These are phyloP conservation scores for Magnolia changhungtana DNA, from an alignment of 164 flowering plant species.

Conservation along the genomic window DNA sequence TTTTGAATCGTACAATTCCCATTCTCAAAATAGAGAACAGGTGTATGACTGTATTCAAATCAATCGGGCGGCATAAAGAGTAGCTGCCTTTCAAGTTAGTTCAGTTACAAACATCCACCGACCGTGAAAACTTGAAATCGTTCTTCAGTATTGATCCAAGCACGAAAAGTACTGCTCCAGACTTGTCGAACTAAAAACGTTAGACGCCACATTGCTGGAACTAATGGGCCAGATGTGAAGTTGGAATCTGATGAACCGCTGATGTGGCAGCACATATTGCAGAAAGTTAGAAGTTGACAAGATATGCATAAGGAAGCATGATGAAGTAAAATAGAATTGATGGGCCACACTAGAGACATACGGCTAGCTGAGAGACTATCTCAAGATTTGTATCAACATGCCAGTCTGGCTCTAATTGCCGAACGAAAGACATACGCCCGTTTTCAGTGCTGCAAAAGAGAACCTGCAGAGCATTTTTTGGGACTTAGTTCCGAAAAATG, in stretches of 20 bases:
- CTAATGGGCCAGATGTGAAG: constrained; percentile 20
- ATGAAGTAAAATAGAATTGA: neutral
- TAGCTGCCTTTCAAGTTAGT: neutral
- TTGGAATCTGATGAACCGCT: constrained; percentile 31
- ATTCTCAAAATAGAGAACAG: neutral
- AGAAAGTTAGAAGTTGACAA: neutral
- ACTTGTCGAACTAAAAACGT: constrained; percentile 20
- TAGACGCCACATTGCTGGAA: constrained; percentile 13
- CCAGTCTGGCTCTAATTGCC: constrained; percentile 38
- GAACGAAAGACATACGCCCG: constrained; percentile 31
- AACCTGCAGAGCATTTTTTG: constrained; percentile 17
- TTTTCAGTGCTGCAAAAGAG: constrained; percentile 32
- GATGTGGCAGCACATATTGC: neutral
- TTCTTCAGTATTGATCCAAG: constrained; percentile 1
- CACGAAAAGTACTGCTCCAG: constrained; percentile 19
- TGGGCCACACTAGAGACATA: constrained; percentile 10
- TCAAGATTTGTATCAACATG: constrained; percentile 34
- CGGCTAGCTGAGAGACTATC: constrained; percentile 27
- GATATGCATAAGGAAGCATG: neutral
- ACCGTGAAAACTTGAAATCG: neutral
- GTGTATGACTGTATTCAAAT: neutral
- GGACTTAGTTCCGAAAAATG: neutral
- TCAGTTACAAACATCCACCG: neutral
- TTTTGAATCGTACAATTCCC: too few relatives aligned
- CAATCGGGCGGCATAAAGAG: neutral